Evolutionary conservation across 768 basidiomycete genomes (phyloP), one percentile per base, ranked within the genome.

Genomic region (Suillus subluteus): DNA sequence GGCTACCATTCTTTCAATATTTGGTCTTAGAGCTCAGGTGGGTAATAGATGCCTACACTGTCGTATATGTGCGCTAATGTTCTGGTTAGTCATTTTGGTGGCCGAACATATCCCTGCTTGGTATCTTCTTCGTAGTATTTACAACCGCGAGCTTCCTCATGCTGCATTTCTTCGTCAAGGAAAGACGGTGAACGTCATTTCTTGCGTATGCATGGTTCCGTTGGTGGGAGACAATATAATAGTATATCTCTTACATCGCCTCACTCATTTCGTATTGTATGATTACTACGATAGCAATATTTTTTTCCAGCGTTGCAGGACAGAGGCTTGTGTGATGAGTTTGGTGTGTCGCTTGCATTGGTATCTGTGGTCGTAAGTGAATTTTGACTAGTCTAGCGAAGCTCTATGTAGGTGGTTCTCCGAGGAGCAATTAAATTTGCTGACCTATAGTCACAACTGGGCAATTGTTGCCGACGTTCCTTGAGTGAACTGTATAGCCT

Each of bases 1-100:
- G 6, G 97, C 98, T 0, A 92, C 95, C 3, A 98, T 99, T 72
- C 81, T 99, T 26, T 96, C 95, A 9, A 90, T 91, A 35, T 99
- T 99, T 71, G 98, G 98, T 6, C 87, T 99, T 62, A 86, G 90
- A 66, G 91, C 96, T 35, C 94, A 95, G 83, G 92, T 80, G 58
- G n/a, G 78, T 75, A n/a, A 9, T 63, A 5, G 38, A 13, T n/a
- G 21, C 38, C 11, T 55, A n/a, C n/a, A 9, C 30, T 61, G 21
- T 52, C 26, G 18, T 35, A 43, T 6, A 21, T 50, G 26, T 41
- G 23, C n/a, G n/a, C 40, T 35, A 37, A 68, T 37, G 16, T 41
- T 56, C 12, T n/a, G 21, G 30, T 30, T 62, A 87, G 84, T 95
- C 97, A 0, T 99, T 96, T 83, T 99, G 98, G 98, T 99, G 94